phyloP scores from a whole-genome alignment of 1,139 yeast species.

The Cylindricascospora bacillispora region DNA sequence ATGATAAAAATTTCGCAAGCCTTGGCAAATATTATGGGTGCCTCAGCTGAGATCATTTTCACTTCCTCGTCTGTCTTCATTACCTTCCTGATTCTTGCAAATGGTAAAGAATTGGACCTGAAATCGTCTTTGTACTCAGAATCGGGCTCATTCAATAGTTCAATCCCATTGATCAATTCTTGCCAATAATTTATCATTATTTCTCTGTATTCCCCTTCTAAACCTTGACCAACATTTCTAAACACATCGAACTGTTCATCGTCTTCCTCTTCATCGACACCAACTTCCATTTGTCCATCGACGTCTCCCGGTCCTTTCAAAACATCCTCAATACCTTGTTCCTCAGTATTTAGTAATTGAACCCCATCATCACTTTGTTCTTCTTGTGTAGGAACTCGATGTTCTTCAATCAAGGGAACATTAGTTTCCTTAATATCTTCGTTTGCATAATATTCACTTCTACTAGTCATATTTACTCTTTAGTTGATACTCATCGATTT shows the following conservation, averaged over 20 bases:
- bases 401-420: too few relatives aligned
- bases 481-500: too few relatives aligned
- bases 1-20: constrained; percentile 96
- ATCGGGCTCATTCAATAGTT: constrained; percentile 29
- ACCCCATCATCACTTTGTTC: too few relatives aligned
- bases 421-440: too few relatives aligned
- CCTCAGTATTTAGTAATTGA: too few relatives aligned
- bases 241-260: constrained; percentile 53
- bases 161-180: constrained; percentile 81
- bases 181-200: constrained; percentile 97
- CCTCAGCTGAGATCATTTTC: constrained; percentile 94
- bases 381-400: too few relatives aligned
- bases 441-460: too few relatives aligned
- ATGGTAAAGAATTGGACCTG: constrained; percentile 84
- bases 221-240: constrained; percentile 87
- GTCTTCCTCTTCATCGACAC: constrained; percentile 21
- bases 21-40: constrained; percentile 91
- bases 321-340: too few relatives aligned
- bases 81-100: constrained; percentile 82
- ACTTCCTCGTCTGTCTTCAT: constrained; percentile 98
- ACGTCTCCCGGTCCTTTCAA: too few relatives aligned
- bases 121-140: constrained; percentile 40
- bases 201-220: constrained; percentile 69
- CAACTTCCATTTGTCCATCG: constrained; percentile 3
- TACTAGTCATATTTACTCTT: too few relatives aligned